Percentiles rank a stretch among this genome's conserved stretches.
Conservation (phyloP, 1,284 basidiomycete genomes). For the Leccinum cinnamomeum region DNA sequence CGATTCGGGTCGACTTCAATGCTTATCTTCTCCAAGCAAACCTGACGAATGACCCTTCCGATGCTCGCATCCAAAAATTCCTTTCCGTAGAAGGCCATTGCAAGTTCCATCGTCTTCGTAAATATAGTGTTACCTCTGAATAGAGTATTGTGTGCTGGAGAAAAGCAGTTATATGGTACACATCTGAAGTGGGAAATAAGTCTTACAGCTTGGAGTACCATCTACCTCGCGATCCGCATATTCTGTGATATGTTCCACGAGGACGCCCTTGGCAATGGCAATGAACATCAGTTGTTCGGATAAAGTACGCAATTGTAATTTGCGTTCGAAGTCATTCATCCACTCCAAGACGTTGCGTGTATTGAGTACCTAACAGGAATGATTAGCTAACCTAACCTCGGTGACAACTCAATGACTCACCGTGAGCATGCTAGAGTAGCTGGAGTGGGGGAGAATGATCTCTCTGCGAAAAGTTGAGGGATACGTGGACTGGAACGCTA, state of each 20-base stretch:
- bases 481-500: constrained; percentile 4
- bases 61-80: constrained; percentile 77
- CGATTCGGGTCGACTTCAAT: constrained; percentile 79
- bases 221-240: constrained; percentile 66
- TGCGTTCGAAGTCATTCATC: constrained; percentile 68
- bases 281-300: constrained; percentile 64
- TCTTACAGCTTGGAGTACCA: constrained; percentile 51
- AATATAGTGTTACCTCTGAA: constrained; percentile 80
- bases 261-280: constrained; percentile 59
- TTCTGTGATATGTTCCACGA: constrained; percentile 67
- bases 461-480: constrained; percentile 48
- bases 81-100: constrained; percentile 74
- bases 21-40: constrained; percentile 67
- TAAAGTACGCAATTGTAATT: constrained; percentile 61
- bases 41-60: constrained; percentile 62
- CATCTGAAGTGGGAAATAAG: background rate
- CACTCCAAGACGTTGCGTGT: constrained; percentile 71
- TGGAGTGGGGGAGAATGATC: constrained; percentile 64
- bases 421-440: constrained; percentile 55
- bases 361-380: constrained; percentile 49
- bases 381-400: constrained; percentile 2
- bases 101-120: constrained; percentile 78
- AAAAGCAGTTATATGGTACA: constrained; percentile 10
- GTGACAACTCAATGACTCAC: constrained; percentile 37
- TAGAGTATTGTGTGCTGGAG: constrained; percentile 60